phyloP scores from a whole-genome alignment of 164 flowering plant genomes.

The Vitis amurensis region DNA sequence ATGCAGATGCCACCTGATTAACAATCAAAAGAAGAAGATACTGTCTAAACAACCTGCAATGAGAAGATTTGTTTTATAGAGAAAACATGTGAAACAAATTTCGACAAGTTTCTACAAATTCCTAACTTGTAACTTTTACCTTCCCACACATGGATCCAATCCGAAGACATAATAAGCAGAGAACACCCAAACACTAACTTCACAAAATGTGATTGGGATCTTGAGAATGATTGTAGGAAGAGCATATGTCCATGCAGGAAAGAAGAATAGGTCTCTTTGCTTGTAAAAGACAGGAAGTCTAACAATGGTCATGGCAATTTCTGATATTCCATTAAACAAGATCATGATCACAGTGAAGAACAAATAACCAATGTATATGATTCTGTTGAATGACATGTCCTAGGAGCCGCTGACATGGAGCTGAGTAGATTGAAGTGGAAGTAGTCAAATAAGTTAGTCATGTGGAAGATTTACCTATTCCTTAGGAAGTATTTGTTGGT shows the following conservation, averaged over 20 bases:
- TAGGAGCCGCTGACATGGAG: no score
- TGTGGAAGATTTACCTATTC: no score
- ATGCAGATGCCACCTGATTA: slow-evolving; percentile 32
- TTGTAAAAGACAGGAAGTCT: slow-evolving; percentile 54
- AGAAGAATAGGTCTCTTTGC: slow-evolving; percentile 46
- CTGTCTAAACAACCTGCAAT: slow-evolving; percentile 30
- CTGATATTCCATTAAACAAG: slow-evolving; percentile 44
- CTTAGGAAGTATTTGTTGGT: no score
- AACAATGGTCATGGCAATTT: slow-evolving; percentile 37
- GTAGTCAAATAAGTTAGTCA: no score
- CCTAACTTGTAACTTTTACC: slow-evolving; percentile 29
- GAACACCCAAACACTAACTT: slow-evolving; percentile 48
- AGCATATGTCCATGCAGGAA: slow-evolving; percentile 61
- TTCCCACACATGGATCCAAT: slow-evolving; percentile 52
- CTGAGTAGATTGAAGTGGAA: no score
- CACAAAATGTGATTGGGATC: slow-evolving; percentile 55
- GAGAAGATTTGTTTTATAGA: not conserved
- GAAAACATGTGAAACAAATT: no score
- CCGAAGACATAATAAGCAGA: slow-evolving; percentile 61
- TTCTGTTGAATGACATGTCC: no score
- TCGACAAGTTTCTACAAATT: no score
- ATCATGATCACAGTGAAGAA: slow-evolving; percentile 20
- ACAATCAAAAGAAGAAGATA: slow-evolving; percentile 20
- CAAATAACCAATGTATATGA: slow-evolving; percentile 31
- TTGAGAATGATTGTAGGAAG: slow-evolving; percentile 57